Conservation (phyloP, 306 rosid genomes). For the Acacia crassicarpa region DNA sequence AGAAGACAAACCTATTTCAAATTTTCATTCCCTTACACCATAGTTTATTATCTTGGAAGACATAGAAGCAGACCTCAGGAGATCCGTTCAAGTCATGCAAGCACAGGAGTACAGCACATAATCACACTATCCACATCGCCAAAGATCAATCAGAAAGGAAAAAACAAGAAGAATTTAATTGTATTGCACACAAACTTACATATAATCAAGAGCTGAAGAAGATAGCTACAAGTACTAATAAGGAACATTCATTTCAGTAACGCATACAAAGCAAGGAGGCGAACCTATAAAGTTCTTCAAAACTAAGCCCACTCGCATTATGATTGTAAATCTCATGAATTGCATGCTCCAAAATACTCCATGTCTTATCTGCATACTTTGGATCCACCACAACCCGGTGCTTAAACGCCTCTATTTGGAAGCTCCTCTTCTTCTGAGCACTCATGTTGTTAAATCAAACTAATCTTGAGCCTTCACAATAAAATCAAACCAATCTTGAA, state of each 20-base stretch:
- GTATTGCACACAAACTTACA: not conserved
- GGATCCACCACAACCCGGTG: constrained; percentile 96
- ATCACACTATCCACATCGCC: not conserved
- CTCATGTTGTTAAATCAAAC: constrained; percentile 54
- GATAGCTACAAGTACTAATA: not conserved
- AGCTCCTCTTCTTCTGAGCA: constrained; percentile 85
- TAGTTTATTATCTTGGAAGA: not conserved
- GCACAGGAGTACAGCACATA: not conserved
- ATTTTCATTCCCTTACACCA: not conserved
- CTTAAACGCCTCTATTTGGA: constrained; percentile 93
- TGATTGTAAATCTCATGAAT: constrained; percentile 92
- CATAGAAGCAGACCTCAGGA: not conserved
- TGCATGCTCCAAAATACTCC: constrained; percentile 92
- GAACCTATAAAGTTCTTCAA: constrained; percentile 96
- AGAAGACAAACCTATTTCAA: not conserved
- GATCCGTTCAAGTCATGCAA: not conserved
- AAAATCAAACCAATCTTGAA: not conserved
- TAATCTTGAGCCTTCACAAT: not conserved
- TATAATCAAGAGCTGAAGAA: not conserved
- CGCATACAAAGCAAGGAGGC: not conserved
- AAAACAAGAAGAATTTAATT: not conserved
- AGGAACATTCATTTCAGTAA: not conserved
- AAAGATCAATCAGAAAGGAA: not conserved
- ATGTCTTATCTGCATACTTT: constrained; percentile 85
- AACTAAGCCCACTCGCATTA: constrained; percentile 96